phyloP scores from a whole-genome alignment of 192 early-diverging fungal genomes.

The Entomortierella chlamydospora region DNA sequence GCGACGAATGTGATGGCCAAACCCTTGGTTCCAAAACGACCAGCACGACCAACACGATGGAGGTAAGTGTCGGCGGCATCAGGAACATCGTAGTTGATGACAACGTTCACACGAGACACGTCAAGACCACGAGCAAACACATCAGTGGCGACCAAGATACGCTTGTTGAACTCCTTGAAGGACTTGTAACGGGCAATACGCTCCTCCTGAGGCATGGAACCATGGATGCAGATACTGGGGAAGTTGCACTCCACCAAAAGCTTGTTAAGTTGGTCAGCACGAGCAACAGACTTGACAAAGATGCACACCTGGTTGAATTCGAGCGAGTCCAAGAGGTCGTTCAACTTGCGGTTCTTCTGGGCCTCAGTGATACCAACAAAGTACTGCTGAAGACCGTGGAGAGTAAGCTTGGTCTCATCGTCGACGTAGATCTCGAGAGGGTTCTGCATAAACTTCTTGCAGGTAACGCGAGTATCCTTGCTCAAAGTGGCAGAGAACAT shows the following conservation, averaged over 20 bases:
- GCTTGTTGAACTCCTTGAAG: constrained; percentile 95
- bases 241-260: constrained; percentile 91
- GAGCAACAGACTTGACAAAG: constrained; percentile 91
- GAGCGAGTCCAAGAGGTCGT: constrained; percentile 90
- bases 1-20: constrained; percentile 95
- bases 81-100: constrained; percentile 99
- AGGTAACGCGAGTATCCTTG: constrained; percentile 92
- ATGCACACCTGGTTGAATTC: constrained; percentile 99
- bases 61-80: constrained; percentile 91
- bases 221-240: constrained; percentile 95
- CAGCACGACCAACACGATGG: constrained; percentile 97
- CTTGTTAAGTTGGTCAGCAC: constrained; percentile 90
- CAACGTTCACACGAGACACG: constrained; percentile 98
- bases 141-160: constrained; percentile 98
- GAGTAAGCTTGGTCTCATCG: constrained; percentile 96
- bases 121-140: constrained; percentile 99
- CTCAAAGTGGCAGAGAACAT: constrained; percentile 97
- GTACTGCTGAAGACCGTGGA: constrained; percentile 97
- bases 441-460: constrained; percentile 98
- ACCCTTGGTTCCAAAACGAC: constrained; percentile 99
- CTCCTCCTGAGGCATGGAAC: constrained; percentile 89
- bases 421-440: constrained; percentile 98
- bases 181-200: constrained; percentile 92
- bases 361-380: constrained; percentile 87
- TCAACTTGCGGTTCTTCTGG: constrained; percentile 95